Evolutionary conservation across 768 basidiomycete species (phyloP), one percentile per base, ranked within the genome.

Genomic region (Tulasnella sp.): DNA sequence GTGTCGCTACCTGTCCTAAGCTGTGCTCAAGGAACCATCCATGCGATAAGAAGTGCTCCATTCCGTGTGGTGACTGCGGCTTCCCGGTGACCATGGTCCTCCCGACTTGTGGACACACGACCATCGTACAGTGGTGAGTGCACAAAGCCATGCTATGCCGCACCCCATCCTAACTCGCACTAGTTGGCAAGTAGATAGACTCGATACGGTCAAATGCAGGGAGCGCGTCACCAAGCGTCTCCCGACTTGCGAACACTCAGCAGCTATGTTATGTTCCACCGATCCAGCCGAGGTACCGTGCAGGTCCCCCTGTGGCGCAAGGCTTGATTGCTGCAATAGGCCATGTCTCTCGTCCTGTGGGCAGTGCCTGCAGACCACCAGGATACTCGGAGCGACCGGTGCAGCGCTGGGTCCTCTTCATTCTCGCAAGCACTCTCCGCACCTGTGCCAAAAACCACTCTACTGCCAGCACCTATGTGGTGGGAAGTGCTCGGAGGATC

Each of bases 401-500:
- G 6, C 25, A 45, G 14, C 23, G 17, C 15, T 15, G 25, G 8
- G 37, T 21, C 5, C 8, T 8, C 17, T 17, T 55, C 14, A 6
- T 31, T 21, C 57, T 59, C 65, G 27, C 8, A 57, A 60, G 2
- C 82, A 83, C 60, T 27, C 59, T 0, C 7, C 37, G 0, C 82
- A 83, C 63, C 67, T 69, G 0, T 85, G 83, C 65, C 68, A 76
- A 54, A 72, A 74, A 43, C 48, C 45, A 2, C 70, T 82, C 0
- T 77, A 75, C 62, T 84, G 83, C 63, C 74, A 72, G 8, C 81
- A 84, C 66, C 59, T 61, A 2, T 85, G 84, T 59, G 67, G 66
- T 7, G 68, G 69, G 2, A 57, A 64, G 2, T 86, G 84, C 42
- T 17, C 78, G 0, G 65, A 66, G 37, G 67, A 71, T 2, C 80